Evolutionary conservation across 2,329 filamentous ascomycete species (phyloP).

Genomic region (Nemania sp.): DNA sequence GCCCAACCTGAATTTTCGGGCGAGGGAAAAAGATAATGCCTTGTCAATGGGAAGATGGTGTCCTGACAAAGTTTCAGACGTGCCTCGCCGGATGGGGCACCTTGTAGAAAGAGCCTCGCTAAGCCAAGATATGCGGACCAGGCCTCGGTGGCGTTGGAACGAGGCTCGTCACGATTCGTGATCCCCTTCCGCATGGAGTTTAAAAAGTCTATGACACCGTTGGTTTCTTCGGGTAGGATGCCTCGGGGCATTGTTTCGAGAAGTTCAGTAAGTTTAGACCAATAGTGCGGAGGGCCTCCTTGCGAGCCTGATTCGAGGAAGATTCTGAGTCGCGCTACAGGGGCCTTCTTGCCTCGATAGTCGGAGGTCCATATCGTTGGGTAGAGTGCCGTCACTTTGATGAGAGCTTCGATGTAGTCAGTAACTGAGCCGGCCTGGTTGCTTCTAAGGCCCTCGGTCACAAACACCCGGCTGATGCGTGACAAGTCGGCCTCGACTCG

Average conservation of each 20-base stretch:
- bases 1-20: slow-evolving; percentile 47
- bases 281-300: slow-evolving; percentile 72
- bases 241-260: slow-evolving; percentile 60
- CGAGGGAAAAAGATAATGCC: slow-evolving; percentile 56
- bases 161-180: slow-evolving; percentile 73
- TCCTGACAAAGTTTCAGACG: slow-evolving; percentile 51
- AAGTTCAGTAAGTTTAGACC: slow-evolving; percentile 69
- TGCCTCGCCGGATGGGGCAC: slow-evolving; percentile 51
- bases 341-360: slow-evolving; percentile 57
- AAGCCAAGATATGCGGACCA: slow-evolving; percentile 78
- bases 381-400: slow-evolving; percentile 65
- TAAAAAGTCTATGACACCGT: slow-evolving; percentile 65
- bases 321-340: slow-evolving; percentile 62
- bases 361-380: slow-evolving; percentile 75
- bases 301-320: slow-evolving; percentile 87
- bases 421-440: slow-evolving; percentile 75
- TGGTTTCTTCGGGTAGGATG: slow-evolving; percentile 56
- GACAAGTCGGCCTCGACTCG: slow-evolving; percentile 55
- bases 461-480: slow-evolving; percentile 61
- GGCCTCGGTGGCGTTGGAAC: slow-evolving; percentile 67
- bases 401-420: slow-evolving; percentile 70
- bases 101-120: slow-evolving; percentile 56
- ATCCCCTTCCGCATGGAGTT: slow-evolving; percentile 73
- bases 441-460: slow-evolving; percentile 74
- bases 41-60: slow-evolving; percentile 58